phyloP scores from a whole-genome alignment of 129 eudicot species.

The Escallonia rubra region DNA sequence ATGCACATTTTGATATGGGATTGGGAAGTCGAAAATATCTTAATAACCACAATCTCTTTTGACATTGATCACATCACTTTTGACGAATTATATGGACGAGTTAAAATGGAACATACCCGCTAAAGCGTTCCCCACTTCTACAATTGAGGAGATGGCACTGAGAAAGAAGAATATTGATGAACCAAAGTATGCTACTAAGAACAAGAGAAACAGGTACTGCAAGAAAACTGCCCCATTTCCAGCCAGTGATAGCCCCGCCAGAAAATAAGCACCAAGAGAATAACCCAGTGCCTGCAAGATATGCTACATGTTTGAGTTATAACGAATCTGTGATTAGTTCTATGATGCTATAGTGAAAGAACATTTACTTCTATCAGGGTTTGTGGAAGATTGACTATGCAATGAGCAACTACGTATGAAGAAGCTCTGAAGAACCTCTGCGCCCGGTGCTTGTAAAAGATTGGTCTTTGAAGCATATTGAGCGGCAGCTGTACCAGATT shows the following conservation, averaged over 20 bases:
- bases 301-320: neutral
- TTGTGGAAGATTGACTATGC: slow-evolving; percentile 18
- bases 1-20: too few relatives aligned
- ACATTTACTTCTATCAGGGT: slow-evolving; percentile 8
- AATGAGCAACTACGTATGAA: slow-evolving; percentile 17
- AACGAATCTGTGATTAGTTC: neutral
- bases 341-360: neutral
- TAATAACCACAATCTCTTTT: neutral
- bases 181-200: slow-evolving; percentile 18
- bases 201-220: slow-evolving; percentile 18
- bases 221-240: slow-evolving; percentile 8
- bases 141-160: slow-evolving; percentile 12
- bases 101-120: slow-evolving; percentile 8
- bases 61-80: neutral
- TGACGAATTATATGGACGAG: neutral
- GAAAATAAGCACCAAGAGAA: slow-evolving; percentile 10
- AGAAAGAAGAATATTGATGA: slow-evolving; percentile 15
- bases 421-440: slow-evolving; percentile 21
- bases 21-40: too few relatives aligned
- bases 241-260: slow-evolving; percentile 12
- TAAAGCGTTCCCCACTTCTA: slow-evolving; percentile 21
- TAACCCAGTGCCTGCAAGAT: slow-evolving; percentile 21
- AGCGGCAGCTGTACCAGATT: slow-evolving; percentile 17
- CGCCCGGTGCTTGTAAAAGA: slow-evolving; percentile 18
- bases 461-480: slow-evolving; percentile 14